Base-by-base conservation (phyloP, 768 basidiomycete species). In the Coprinellus aureogranulatus region DNA sequence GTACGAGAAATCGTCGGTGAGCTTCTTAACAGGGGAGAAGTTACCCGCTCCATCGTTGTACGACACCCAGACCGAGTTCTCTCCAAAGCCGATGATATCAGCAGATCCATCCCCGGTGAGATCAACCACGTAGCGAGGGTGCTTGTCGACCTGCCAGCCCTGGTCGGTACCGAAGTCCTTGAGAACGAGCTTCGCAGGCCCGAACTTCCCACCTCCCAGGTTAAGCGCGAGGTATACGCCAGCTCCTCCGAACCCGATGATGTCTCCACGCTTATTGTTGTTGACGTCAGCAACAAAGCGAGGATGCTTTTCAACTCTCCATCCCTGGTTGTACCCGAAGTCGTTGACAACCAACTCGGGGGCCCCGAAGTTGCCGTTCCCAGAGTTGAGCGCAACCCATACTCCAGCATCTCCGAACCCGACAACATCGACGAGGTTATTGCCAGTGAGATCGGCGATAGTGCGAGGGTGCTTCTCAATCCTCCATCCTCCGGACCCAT, bases 71-170 rank as follows among this genome's bases (percentile, higher is more conserved):
- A 53, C 52, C 23, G 37, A 9, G 31, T 41, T 41, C 31, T 53
- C 34, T 5, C 52, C 52, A 53, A 53, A 53, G 4, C 52, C 52
- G 42, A 53, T 53, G 1, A 53, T 53, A 40, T 53, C 52, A 14
- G 52, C 52, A 12, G 52, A 22, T 12, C 52, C 52, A 25, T 53
- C 34, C 22, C 52, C 52, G 9, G 52, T 53, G 10, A 53, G 37
- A 28, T 53, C 52, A 6, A 41, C 52, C n/a, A 28, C 20, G 28
- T 25, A 40, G 20, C 52, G 18, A 3, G 27, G 34, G 27, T 53
- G 52, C 37, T 40, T 53, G 20, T 42, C 52, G 12, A 53, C 52
- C 3, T 25, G 41, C 52, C 52, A 53, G 25, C 47, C 47, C 27
- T 28, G 25, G 42, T n/a, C 41, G 10, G 12, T 6, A 28, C 52